Percentiles rank a stretch among this genome's conserved stretches.
Evolutionary conservation across 306 rosid genomes (phyloP).

Genomic region (Cucurbita ficifolia): DNA sequence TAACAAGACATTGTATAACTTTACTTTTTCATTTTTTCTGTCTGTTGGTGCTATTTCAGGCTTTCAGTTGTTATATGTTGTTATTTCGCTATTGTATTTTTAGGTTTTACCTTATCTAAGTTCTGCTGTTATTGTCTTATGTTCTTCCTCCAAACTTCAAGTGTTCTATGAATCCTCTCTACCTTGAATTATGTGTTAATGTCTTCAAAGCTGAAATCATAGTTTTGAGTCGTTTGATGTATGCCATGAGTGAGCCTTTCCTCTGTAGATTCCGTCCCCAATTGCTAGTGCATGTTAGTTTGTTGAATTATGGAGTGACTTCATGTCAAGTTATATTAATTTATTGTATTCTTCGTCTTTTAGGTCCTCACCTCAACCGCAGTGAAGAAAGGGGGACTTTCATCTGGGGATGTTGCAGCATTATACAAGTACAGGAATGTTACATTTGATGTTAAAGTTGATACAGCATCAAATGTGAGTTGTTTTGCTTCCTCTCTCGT

Average conservation of each 20-base stretch:
- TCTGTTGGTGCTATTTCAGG: background rate
- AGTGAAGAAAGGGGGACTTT: slow-evolving; percentile 76
- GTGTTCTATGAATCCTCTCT: background rate
- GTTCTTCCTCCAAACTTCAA: background rate
- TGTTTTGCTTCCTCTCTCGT: background rate
- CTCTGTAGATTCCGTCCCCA: background rate
- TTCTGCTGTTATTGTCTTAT: background rate
- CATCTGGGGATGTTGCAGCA: slow-evolving; percentile 68
- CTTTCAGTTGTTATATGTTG: background rate
- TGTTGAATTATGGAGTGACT: background rate
- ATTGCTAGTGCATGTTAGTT: background rate
- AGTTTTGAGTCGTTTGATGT: background rate
- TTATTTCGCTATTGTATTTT: background rate
- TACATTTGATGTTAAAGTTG: slow-evolving; percentile 63
- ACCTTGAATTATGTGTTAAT: background rate
- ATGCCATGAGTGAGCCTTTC: background rate
- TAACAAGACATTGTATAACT: background rate
- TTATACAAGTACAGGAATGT: slow-evolving; percentile 69
- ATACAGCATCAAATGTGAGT: slow-evolving; percentile 75
- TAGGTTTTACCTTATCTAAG: background rate
- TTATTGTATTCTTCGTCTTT: background rate
- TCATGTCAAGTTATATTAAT: background rate
- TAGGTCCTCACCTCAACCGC: slow-evolving; percentile 91
- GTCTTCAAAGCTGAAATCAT: background rate
- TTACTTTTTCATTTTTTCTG: background rate